These are phyloP conservation scores for Pestalotiopsis fici DNA, from an alignment of 2,329 filamentous ascomycete genomes.

Conservation along the genomic window DNA sequence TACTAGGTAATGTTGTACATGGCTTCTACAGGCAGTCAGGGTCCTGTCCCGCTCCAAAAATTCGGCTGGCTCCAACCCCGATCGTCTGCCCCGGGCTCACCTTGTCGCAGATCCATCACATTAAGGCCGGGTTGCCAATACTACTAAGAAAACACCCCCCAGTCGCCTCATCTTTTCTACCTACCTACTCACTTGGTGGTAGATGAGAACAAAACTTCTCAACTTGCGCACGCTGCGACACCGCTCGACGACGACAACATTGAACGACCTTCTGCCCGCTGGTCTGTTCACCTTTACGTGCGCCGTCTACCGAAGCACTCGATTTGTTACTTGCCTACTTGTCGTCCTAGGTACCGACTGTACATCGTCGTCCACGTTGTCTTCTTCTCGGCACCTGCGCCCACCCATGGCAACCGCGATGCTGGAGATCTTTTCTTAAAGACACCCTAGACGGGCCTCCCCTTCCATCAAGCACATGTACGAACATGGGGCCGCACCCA, in stretches of 20 bases:
- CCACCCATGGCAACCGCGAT: background rate
- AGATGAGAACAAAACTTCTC: background rate
- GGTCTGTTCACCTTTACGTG: no score
- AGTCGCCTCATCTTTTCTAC: background rate
- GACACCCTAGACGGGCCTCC: background rate
- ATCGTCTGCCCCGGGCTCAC: background rate
- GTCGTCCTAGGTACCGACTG: background rate
- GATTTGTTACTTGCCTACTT: background rate
- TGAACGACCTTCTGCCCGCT: no score
- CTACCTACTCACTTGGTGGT: background rate
- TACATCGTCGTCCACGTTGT: background rate
- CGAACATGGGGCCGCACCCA: slow-evolving; percentile 10
- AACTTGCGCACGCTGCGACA: background rate
- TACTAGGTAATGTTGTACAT: no score
- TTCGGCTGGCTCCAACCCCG: background rate
- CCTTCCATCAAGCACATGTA: background rate
- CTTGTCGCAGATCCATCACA: background rate
- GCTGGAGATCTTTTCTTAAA: background rate
- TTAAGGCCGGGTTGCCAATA: no score
- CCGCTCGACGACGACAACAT: no score
- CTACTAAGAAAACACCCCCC: background rate
- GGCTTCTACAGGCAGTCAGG: no score
- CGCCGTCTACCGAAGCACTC: background rate
- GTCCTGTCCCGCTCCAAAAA: background rate
- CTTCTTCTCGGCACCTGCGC: background rate